phyloP scores from a whole-genome alignment of 2,329 filamentous ascomycete species.

The Fusarium sp. region DNA sequence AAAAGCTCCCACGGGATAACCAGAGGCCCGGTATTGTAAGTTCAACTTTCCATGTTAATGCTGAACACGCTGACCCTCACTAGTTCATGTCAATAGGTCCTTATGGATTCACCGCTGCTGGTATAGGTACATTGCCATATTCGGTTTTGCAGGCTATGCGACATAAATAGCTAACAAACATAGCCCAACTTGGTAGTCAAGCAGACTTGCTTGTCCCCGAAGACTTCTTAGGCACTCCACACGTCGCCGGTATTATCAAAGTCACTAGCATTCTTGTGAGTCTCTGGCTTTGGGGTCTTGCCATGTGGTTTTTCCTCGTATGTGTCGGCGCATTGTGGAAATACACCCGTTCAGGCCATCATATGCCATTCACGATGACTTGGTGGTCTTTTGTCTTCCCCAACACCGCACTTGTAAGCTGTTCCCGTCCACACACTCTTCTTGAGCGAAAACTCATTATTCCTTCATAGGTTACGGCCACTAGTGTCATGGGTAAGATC shows the following conservation, averaged over 20 bases:
- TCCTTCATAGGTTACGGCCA: slow-evolving; percentile 69
- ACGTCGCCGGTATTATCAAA: slow-evolving; percentile 60
- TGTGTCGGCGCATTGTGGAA: slow-evolving; percentile 81
- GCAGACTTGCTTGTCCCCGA: slow-evolving; percentile 58
- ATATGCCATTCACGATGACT: slow-evolving; percentile 83
- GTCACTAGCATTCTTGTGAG: slow-evolving; percentile 70
- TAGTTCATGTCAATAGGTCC: slow-evolving; percentile 86
- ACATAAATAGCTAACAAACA: slow-evolving; percentile 20
- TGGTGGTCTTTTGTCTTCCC: slow-evolving; percentile 89
- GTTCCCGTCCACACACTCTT: neutral
- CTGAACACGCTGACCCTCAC: neutral
- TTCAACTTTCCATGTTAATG: neutral
- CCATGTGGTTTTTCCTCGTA: slow-evolving; percentile 86
- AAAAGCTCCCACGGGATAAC: slow-evolving; percentile 82
- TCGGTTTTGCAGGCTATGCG: too few relatives aligned
- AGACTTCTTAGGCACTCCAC: slow-evolving; percentile 56
- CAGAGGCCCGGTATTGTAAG: slow-evolving; percentile 78
- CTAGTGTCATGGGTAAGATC: slow-evolving; percentile 75
- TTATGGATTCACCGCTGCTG: slow-evolving; percentile 68
- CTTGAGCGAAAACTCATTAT: slow-evolving; percentile 1
- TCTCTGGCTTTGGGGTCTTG: slow-evolving; percentile 86
- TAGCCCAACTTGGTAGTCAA: slow-evolving; percentile 60
- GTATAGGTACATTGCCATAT: slow-evolving; percentile 49
- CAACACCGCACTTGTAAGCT: slow-evolving; percentile 74
- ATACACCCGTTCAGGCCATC: slow-evolving; percentile 66